phyloP scores from a whole-genome alignment of 495 filamentous ascomycete species.

The Hyaloscypha bicolor region DNA sequence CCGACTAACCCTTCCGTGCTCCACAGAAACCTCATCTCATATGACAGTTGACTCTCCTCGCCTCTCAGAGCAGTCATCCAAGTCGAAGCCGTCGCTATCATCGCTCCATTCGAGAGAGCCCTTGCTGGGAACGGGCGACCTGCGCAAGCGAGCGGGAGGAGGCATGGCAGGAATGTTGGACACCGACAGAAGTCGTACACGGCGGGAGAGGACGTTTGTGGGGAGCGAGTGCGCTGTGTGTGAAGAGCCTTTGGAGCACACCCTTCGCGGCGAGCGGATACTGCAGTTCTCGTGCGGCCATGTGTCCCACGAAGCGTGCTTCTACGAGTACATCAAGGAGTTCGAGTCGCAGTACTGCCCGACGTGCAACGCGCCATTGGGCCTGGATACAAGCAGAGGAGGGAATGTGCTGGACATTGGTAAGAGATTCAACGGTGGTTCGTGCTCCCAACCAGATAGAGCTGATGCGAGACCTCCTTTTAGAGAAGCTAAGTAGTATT shows the following conservation, averaged over 20 bases:
- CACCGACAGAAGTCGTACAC: constrained; percentile 75
- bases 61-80: background rate
- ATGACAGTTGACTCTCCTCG: constrained; percentile 10
- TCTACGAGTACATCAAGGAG: constrained; percentile 97
- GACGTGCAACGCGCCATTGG: constrained; percentile 89
- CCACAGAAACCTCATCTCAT: constrained; percentile 9
- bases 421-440: constrained; percentile 49
- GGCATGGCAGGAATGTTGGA: constrained; percentile 73
- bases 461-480: constrained; percentile 22
- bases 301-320: constrained; percentile 97
- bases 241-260: constrained; percentile 97
- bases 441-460: constrained; percentile 20
- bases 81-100: constrained; percentile 8
- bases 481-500: constrained; percentile 95
- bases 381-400: constrained; percentile 91
- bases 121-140: constrained; percentile 14
- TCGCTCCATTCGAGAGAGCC: constrained; percentile 15
- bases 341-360: constrained; percentile 95
- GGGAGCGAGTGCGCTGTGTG: constrained; percentile 95
- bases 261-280: constrained; percentile 89
- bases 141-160: constrained; percentile 29
- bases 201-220: constrained; percentile 93
- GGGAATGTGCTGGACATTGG: constrained; percentile 94
- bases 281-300: constrained; percentile 95
- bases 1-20: background rate